Conservation (phyloP, 73 alveolate genomes). For the Blepharisma japonicum region DNA sequence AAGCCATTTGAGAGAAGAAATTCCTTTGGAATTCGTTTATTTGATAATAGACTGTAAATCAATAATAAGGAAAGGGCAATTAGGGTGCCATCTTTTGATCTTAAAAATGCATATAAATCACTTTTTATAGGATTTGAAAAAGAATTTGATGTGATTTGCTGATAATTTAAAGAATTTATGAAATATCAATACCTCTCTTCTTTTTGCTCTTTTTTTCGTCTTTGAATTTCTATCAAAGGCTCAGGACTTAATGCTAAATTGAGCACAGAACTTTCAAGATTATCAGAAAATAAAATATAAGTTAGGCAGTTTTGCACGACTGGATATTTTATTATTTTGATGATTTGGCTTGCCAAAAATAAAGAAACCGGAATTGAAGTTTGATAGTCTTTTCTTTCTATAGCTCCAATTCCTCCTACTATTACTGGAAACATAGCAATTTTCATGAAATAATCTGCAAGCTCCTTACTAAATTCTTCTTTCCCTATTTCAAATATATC, state of each 20-base stretch:
- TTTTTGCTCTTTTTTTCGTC: too few species aligned
- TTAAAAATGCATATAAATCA: neutral
- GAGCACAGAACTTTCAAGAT: too few species aligned
- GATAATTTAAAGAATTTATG: too few species aligned
- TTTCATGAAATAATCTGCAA: neutral
- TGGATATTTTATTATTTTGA: neutral
- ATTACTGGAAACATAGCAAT: neutral
- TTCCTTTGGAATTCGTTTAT: too few species aligned
- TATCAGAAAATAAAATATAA: too few species aligned
- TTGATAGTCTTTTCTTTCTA: neutral
- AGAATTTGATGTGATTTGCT: too few species aligned
- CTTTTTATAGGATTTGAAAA: neutral
- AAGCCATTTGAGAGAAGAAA: too few species aligned
- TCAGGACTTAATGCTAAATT: too few species aligned
- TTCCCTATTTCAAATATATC: neutral
- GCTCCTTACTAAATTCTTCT: neutral
- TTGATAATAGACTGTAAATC: too few species aligned
- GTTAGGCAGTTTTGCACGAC: too few species aligned
- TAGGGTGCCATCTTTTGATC: constrained; percentile 11
- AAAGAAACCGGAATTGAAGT: neutral
- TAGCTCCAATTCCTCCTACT: neutral
- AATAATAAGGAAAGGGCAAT: neutral
- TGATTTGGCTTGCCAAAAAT: neutral
- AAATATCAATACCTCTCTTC: too few species aligned
- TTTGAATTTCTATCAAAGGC: too few species aligned